Base-by-base conservation (phyloP, 139 green algal genomes). In the Klebsormidium nitens region DNA sequence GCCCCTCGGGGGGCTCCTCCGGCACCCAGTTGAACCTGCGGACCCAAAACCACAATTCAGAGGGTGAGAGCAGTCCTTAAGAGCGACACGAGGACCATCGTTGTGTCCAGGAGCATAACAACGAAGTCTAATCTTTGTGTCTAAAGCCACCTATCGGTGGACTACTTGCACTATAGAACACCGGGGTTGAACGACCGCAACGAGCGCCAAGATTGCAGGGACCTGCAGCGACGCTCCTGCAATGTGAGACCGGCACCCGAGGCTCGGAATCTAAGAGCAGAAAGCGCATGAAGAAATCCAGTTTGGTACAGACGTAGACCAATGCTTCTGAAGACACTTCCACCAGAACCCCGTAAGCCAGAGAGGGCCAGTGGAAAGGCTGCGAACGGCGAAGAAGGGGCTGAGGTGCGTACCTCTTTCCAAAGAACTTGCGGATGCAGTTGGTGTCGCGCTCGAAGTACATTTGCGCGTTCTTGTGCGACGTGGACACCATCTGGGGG, bases 401-500 rank as follows among this genome's bases (percentile, higher is more conserved):
- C 17, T 34, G 38, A 23, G 11, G 5, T 8, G 29, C 50, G 50
- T 81, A 87, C 2, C 87, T 83, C 29, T 87, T 91, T 78, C 91
- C 92, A 71, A 89, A 85, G 71, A 89, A 88, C 36, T 77, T 81
- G 47, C 71, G 63, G 32, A 98, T 86, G 83, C 91, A 94, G 50
- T 95, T 85, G 38, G 95, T 85, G 60, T 99, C 94, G n/a, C 93
- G 77, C 1, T 93, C 81, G 84, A 97, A 97, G 8, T 95, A 80
- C 79, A 95, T 90, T 62, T 87, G 36, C 0, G 90, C 94, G 76
- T 98, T 98, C 19, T 72, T 55, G 72, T 99, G 95, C 28, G 50
- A 78, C 0, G 87, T 81, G 2, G 88, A 96, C 32, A 99, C 89
- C 95, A 99, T 99, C 77, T 99, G 93, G 0, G 91, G 93, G 66